Evolutionary conservation across 129 eudicot species (phyloP), one percentile per base, ranked within the genome.

Genomic region (Helianthus tuberosus): DNA sequence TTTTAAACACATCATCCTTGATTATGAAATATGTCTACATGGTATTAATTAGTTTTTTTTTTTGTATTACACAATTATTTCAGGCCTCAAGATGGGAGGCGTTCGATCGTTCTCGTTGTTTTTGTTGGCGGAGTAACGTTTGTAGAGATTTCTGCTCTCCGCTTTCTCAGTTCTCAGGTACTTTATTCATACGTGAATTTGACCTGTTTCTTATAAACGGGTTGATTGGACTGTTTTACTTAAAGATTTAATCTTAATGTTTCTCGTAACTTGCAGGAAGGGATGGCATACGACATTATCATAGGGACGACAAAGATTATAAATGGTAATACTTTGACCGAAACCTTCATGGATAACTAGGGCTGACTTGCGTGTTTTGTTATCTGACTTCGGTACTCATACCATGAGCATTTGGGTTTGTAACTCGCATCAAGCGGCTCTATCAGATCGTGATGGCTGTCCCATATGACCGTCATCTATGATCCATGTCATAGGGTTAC

Each of bases 121-220:
- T 94, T 94, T 75, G 75, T 94, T 66, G 98, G 98, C 74, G 98
- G 98, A 64, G 91, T 94, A 44, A 94, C 98, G 35, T 88, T 86
- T 85, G 98, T 97, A 7, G 98, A 94, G 89, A 86, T 94, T 50
- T 90, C 98, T 73, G 98, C 98, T 50, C 98, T 94, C 51, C 98
- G 98, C 64, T 90, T 84, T 63, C 97, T 94, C 74, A 86, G 91
- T 82, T 82, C 98, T 80, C 98, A 90, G 97, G 97, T 92, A 76
- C 15, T 77, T 55, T 52, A 39, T 35, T 17, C 23, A 35, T 32
- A 32, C 10, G 14, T 25, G 38, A 58, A 58, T 25, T 23, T 25
- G 10, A 58, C 38, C 35, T n/a, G 63, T 57, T 59, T 6, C 41
- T 36, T n/a, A 35, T 32, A 32, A 13, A 11, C 6, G 44, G 20